Conservation (phyloP, 768 basidiomycete species). For the Boletus vinaceobasis region DNA sequence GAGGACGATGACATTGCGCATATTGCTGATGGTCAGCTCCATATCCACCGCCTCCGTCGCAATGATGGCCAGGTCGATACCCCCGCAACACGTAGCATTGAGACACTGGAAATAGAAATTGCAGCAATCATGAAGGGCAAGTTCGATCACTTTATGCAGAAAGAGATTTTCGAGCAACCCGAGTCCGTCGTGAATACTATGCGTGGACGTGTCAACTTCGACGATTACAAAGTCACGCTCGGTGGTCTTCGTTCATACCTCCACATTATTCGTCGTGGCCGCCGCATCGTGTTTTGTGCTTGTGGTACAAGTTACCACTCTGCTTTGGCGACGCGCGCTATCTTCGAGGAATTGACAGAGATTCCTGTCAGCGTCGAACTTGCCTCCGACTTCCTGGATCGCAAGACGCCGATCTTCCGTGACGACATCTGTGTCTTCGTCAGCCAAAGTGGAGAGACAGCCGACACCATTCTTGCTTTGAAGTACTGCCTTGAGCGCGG, state of each 20-base stretch:
- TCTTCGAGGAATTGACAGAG: slow-evolving; percentile 98
- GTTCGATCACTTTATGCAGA: slow-evolving; percentile 99
- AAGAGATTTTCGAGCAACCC: slow-evolving; percentile 99
- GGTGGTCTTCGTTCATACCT: slow-evolving; percentile 95
- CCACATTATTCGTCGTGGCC: slow-evolving; percentile 90
- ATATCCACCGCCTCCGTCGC: slow-evolving; percentile 96
- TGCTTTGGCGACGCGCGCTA: slow-evolving; percentile 91
- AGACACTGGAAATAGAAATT: slow-evolving; percentile 96
- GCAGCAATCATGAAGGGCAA: slow-evolving; percentile 99
- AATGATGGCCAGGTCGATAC: slow-evolving; percentile 68
- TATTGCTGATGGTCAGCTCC: slow-evolving; percentile 93
- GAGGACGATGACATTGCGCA: slow-evolving; percentile 99
- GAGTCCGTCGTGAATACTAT: slow-evolving; percentile 99
- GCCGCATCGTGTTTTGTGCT: slow-evolving; percentile 95
- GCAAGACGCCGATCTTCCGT: slow-evolving; percentile 99
- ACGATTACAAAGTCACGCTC: slow-evolving; percentile 84
- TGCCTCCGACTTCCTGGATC: slow-evolving; percentile 96
- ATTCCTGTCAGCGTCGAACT: slow-evolving; percentile 97
- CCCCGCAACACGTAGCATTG: slow-evolving; percentile 79
- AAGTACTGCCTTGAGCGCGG: slow-evolving; percentile 96
- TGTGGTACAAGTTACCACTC: slow-evolving; percentile 99
- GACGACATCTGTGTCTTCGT: slow-evolving; percentile 97
- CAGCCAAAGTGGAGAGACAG: slow-evolving; percentile 97
- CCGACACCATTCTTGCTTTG: slow-evolving; percentile 94
- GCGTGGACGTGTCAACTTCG: slow-evolving; percentile 99